Conservation (phyloP, 139 green algal species). For the Picochlorum sp. region DNA sequence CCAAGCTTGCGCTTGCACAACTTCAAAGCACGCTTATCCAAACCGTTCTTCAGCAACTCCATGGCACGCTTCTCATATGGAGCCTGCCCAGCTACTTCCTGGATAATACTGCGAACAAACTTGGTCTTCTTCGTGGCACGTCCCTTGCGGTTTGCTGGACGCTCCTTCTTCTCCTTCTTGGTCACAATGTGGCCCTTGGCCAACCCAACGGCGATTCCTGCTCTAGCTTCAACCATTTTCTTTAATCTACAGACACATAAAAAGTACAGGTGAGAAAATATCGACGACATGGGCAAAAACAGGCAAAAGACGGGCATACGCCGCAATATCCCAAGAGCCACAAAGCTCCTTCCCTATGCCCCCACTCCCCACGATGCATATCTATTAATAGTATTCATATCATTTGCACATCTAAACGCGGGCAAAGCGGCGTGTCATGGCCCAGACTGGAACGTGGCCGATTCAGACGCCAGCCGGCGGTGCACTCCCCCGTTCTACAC, state of each 20-base stretch:
- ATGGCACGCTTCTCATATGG: constrained; percentile 91
- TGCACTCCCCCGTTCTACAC: too few relatives aligned
- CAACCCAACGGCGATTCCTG: constrained; percentile 75
- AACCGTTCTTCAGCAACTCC: constrained; percentile 91
- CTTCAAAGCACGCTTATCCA: constrained; percentile 95
- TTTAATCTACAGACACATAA: background rate
- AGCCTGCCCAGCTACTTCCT: constrained; percentile 85
- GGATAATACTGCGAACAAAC: constrained; percentile 80
- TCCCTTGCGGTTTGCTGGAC: constrained; percentile 66
- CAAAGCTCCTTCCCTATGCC: too few relatives aligned
- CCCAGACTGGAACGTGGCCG: too few relatives aligned
- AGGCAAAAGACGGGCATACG: too few relatives aligned
- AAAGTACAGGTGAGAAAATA: background rate
- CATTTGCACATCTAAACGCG: too few relatives aligned
- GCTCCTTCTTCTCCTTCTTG: constrained; percentile 45
- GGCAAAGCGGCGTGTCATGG: too few relatives aligned
- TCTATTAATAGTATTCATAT: too few relatives aligned
- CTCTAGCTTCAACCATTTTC: constrained; percentile 36
- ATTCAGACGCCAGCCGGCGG: too few relatives aligned
- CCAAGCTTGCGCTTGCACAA: constrained; percentile 93
- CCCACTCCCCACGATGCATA: too few relatives aligned
- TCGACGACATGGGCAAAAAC: background rate
- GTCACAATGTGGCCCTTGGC: constrained; percentile 83
- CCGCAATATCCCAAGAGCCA: too few relatives aligned
- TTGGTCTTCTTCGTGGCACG: constrained; percentile 73